Evolutionary conservation across 2,329 filamentous ascomycete genomes (phyloP).

Genomic region (Colletotrichum shisoi): DNA sequence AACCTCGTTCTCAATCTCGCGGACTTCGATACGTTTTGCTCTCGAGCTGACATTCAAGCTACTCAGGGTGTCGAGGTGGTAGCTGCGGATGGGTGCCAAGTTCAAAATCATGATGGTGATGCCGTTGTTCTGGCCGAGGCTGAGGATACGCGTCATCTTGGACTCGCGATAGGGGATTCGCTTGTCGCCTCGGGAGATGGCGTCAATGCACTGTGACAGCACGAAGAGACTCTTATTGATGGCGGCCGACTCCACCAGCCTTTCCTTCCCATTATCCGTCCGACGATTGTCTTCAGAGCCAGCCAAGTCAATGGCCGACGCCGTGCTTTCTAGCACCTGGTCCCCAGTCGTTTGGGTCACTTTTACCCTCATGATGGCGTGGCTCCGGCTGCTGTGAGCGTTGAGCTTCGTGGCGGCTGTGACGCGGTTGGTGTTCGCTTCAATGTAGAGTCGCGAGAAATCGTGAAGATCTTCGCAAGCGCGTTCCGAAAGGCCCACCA

Average conservation of each 20-base stretch:
- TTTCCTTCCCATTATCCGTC: conserved; percentile 91
- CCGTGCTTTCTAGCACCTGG: conserved; percentile 77
- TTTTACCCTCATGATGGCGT: conserved; percentile 91
- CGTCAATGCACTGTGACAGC: conserved; percentile 92
- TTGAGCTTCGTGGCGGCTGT: conserved; percentile 93
- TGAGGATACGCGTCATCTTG: conserved; percentile 96
- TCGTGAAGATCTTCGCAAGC: conserved; percentile 85
- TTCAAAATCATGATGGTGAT: conserved; percentile 97
- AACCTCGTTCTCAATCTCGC: conserved; percentile 94
- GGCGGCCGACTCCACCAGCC: conserved; percentile 91
- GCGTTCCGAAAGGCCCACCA: conserved; percentile 84
- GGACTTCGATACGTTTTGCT: conserved; percentile 94
- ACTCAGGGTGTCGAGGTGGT: conserved; percentile 91
- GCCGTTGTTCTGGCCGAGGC: conserved; percentile 91
- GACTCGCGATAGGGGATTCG: conserved; percentile 93
- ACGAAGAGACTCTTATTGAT: conserved; percentile 99
- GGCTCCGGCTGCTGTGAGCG: conserved; percentile 86
- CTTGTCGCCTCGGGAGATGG: conserved; percentile 77
- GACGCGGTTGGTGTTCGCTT: conserved; percentile 88
- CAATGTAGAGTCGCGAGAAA: conserved; percentile 88
- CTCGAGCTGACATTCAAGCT: conserved; percentile 94
- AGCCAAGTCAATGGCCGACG: conserved; percentile 92
- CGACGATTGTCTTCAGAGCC: conserved; percentile 95
- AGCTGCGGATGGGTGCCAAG: conserved; percentile 87
- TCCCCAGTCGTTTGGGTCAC: conserved; percentile 77